These are phyloP conservation scores for Phytophthora hybrid DNA, from an alignment of 352 stramenopile species.

Conservation along the genomic window DNA sequence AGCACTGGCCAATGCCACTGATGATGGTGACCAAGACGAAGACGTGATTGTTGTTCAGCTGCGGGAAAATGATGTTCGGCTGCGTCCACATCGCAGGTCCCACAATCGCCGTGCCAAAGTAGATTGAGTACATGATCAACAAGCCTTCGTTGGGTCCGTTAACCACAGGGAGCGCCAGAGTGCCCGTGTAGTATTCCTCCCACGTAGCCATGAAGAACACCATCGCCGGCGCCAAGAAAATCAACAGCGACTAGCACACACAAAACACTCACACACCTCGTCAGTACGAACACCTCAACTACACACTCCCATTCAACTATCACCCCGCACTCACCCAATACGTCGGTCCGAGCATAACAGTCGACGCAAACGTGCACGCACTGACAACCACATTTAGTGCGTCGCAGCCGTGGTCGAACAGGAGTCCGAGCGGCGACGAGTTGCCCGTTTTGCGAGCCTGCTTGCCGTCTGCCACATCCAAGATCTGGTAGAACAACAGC, in stretches of 20 bases:
- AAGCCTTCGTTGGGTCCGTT: constrained; percentile 98
- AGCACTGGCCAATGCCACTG: constrained; percentile 68
- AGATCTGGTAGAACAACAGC: constrained; percentile 83
- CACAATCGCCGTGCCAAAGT: constrained; percentile 70
- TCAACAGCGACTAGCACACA: constrained; percentile 69
- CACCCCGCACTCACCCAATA: constrained; percentile 78
- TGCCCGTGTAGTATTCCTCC: constrained; percentile 98
- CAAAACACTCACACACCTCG: constrained; percentile 1
- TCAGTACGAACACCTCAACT: constrained; percentile 8
- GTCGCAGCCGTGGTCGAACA: constrained; percentile 90
- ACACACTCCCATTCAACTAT: neutral
- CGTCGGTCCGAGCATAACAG: constrained; percentile 84
- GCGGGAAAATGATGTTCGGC: constrained; percentile 63
- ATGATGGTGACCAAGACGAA: constrained; percentile 81
- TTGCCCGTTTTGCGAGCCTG: constrained; percentile 89
- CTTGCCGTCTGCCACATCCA: constrained; percentile 90
- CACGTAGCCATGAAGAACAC: constrained; percentile 98
- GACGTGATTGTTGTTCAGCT: constrained; percentile 81
- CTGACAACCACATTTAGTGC: constrained; percentile 87
- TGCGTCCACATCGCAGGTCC: constrained; percentile 76
- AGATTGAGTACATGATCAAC: constrained; percentile 89
- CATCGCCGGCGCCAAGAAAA: constrained; percentile 77
- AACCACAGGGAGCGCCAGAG: constrained; percentile 93
- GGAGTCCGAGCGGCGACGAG: constrained; percentile 82
- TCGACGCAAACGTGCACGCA: constrained; percentile 85